Evolutionary conservation across 108 stramenopile genomes (phyloP).

Genomic region (Cyclostephanos tholiformis): DNA sequence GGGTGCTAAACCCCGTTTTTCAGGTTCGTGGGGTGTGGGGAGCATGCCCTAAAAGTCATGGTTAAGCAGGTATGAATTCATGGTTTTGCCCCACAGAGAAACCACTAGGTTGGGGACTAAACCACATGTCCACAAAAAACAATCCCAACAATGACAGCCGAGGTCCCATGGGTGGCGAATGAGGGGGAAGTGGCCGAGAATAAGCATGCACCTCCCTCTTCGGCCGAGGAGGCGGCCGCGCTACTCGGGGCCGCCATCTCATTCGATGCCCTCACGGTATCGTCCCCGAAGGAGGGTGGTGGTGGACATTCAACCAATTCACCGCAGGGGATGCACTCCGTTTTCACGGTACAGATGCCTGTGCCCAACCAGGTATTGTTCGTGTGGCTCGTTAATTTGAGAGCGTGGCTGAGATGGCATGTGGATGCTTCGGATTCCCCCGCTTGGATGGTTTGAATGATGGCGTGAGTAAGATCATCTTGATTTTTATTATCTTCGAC

Average conservation of each 20-base stretch:
- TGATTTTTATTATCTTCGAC: background rate
- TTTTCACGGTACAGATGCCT: conserved; percentile 65
- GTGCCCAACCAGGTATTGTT: conserved; percentile 72
- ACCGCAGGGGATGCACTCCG: conserved; percentile 82
- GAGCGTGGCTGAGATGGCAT: conserved; percentile 63
- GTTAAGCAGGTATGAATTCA: no score
- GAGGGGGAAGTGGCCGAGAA: conserved; percentile 11
- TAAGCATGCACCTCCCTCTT: conserved; percentile 57
- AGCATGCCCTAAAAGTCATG: no score
- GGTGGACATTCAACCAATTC: conserved; percentile 40
- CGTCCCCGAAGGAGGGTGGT: background rate
- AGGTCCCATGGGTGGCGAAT: background rate
- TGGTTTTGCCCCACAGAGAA: no score
- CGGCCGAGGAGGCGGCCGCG: conserved; percentile 85
- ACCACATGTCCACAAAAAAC: no score
- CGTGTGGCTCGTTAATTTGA: conserved; percentile 60
- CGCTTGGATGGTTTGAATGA: conserved; percentile 11
- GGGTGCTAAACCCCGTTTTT: no score
- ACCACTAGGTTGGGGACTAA: no score
- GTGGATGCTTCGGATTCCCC: conserved; percentile 37
- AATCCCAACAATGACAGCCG: background rate
- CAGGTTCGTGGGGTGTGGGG: no score
- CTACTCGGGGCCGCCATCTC: conserved; percentile 75
- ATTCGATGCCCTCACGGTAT: conserved; percentile 31
- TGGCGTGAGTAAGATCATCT: conserved; percentile 14